These are phyloP conservation scores for Coprinellus aureogranulatus DNA, from an alignment of 768 basidiomycete species.

Conservation along the genomic window DNA sequence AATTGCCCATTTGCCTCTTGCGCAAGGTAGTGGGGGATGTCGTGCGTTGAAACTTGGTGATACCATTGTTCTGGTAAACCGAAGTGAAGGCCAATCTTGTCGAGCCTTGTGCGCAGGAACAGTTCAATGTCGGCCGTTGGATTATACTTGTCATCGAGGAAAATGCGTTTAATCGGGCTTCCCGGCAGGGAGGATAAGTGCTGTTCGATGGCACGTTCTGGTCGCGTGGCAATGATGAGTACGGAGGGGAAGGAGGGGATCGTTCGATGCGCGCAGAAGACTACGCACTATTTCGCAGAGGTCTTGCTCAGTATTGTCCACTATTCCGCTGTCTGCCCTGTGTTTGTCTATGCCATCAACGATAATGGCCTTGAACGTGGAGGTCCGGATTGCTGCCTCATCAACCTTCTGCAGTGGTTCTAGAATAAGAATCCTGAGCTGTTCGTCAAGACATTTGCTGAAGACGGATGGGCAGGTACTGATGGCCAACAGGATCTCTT, in stretches of 20 bases:
- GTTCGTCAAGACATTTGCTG: no score
- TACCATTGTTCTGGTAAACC: constrained; percentile 6
- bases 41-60: no score
- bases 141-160: constrained; percentile 1
- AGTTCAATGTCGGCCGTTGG: constrained; percentile 1
- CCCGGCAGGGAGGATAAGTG: not conserved
- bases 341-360: not conserved
- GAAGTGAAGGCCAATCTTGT: not conserved
- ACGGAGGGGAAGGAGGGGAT: not conserved
- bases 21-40: not conserved
- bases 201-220: not conserved
- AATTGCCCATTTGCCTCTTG: constrained; percentile 12
- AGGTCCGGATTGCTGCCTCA: not conserved
- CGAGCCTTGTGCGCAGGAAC: not conserved
- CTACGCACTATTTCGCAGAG: not conserved
- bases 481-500: no score
- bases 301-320: not conserved
- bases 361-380: not conserved
- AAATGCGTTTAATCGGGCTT: not conserved
- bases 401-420: not conserved
- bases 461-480: no score
- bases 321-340: not conserved
- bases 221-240: constrained; percentile 7
- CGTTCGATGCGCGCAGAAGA: not conserved
- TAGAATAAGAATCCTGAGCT: not conserved